Conservation (phyloP, 441 rosid genomes). For the Adansonia gregorii region DNA sequence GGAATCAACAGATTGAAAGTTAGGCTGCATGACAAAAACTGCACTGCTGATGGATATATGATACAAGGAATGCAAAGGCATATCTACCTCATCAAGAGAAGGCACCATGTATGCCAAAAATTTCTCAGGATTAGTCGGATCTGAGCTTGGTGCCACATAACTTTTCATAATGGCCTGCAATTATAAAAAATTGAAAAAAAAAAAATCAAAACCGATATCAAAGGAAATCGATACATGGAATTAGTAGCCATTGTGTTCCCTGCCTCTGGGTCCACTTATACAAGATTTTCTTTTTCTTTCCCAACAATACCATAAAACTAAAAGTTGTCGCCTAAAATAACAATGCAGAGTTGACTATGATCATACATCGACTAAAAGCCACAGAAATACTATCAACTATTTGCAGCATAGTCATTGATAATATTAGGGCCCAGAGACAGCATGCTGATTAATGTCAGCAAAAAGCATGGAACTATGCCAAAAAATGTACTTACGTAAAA, state of each 20-base stretch:
- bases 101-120: conserved; percentile 96
- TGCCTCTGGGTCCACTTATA: not conserved
- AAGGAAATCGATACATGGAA: not conserved
- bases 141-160: conserved; percentile 71
- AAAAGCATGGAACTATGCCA: not conserved
- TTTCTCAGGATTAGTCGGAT: conserved; percentile 72
- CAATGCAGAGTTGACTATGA: not conserved
- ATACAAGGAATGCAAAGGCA: not conserved
- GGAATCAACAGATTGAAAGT: conserved; percentile 5
- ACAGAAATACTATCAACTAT: not conserved
- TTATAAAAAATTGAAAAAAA: not conserved
- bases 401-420: conserved; percentile 7
- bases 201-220: conserved; percentile 23
- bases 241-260: not conserved
- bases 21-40: not conserved
- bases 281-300: not conserved
- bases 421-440: not conserved
- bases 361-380: not conserved
- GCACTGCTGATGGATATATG: not conserved
- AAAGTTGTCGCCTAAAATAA: conserved; percentile 6
- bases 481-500: too few relatives aligned
- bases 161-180: conserved; percentile 93
- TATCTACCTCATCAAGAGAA: conserved; percentile 73
- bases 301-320: not conserved
- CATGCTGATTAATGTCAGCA: not conserved